These are phyloP conservation scores for Axilococcus clingmanii DNA, from an alignment of 139 green algal genomes.

Conservation along the genomic window DNA sequence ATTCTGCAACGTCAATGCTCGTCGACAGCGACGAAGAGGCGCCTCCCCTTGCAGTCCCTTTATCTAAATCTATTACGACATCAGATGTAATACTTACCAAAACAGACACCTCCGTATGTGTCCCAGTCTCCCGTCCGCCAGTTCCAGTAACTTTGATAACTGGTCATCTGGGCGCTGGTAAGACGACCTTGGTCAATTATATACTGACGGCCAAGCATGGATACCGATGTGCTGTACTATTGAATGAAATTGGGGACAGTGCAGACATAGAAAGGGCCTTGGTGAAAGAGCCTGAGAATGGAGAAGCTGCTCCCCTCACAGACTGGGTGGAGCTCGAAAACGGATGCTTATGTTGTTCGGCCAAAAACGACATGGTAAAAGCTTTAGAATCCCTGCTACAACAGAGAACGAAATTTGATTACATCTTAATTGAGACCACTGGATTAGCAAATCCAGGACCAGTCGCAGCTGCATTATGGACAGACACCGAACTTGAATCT, in stretches of 20 bases:
- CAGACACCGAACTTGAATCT: slow-evolving; percentile 71
- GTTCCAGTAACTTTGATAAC: slow-evolving; percentile 62
- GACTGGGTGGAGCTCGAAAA: slow-evolving; percentile 95
- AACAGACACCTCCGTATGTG: too few species aligned
- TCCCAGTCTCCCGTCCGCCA: background rate
- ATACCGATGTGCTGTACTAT: slow-evolving; percentile 70
- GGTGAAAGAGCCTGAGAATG: slow-evolving; percentile 43
- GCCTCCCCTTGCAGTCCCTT: background rate
- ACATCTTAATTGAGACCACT: slow-evolving; percentile 87
- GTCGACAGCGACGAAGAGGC: background rate
- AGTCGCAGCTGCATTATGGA: slow-evolving; percentile 76
- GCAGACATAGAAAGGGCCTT: slow-evolving; percentile 72
- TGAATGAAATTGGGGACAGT: slow-evolving; percentile 82
- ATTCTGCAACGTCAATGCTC: too few species aligned
- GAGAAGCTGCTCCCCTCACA: slow-evolving; percentile 32
- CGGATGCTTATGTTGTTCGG: slow-evolving; percentile 94
- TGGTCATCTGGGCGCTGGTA: slow-evolving; percentile 41
- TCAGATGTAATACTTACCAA: too few species aligned
- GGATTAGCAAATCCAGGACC: slow-evolving; percentile 82
- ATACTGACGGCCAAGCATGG: slow-evolving; percentile 76
- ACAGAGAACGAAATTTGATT: slow-evolving; percentile 59
- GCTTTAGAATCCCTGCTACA: slow-evolving; percentile 46
- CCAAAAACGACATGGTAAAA: slow-evolving; percentile 85
- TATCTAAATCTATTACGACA: background rate
- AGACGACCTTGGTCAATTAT: slow-evolving; percentile 86